phyloP scores from a whole-genome alignment of 108 stramenopile species.

The Discostella stelligeroides region DNA sequence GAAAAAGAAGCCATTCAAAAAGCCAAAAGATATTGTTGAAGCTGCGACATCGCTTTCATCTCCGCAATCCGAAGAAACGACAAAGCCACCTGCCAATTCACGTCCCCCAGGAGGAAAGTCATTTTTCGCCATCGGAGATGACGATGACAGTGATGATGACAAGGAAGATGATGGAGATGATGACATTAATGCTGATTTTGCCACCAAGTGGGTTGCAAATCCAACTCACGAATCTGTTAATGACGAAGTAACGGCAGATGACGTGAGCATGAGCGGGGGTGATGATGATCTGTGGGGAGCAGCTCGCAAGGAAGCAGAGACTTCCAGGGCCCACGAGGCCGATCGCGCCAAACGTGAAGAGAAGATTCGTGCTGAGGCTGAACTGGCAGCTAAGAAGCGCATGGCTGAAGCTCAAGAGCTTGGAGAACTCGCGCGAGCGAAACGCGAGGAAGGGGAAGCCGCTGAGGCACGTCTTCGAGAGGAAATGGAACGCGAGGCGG shows the following conservation, averaged over 20 bases:
- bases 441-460: constrained; percentile 73
- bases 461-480: constrained; percentile 71
- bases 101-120: constrained; percentile 46
- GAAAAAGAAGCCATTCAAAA: constrained; percentile 54
- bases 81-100: constrained; percentile 13
- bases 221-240: constrained; percentile 32
- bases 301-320: constrained; percentile 73
- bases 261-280: constrained; percentile 55
- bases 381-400: constrained; percentile 65
- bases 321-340: constrained; percentile 74
- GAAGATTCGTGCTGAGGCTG: constrained; percentile 77
- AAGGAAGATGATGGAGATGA: constrained; percentile 63
- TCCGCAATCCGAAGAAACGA: constrained; percentile 22
- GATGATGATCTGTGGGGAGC: constrained; percentile 86
- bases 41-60: constrained; percentile 38
- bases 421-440: constrained; percentile 77
- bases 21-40: constrained; percentile 33
- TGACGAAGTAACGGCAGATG: constrained; percentile 20
- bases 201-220: constrained; percentile 72
- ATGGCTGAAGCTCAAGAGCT: constrained; percentile 79
- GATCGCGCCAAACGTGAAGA: constrained; percentile 85
- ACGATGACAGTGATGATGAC: constrained; percentile 63
- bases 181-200: constrained; percentile 53
- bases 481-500: constrained; percentile 71
- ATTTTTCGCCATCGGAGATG: constrained; percentile 78